These are phyloP conservation scores for Pichia pseudocactophila DNA, from an alignment of 805 yeast species.

Conservation along the genomic window DNA sequence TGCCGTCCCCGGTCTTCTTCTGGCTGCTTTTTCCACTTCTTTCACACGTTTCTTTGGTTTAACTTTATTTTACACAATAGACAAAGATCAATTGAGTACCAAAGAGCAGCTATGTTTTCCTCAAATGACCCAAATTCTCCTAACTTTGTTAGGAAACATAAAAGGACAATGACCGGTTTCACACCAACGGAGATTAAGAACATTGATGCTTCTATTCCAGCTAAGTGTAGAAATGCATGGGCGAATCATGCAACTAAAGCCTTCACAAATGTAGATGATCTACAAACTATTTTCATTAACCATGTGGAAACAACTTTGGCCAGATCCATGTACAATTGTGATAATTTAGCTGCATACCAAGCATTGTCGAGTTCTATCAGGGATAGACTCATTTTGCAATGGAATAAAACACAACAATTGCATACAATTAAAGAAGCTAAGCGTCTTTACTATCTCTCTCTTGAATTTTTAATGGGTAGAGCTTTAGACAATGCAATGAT, in stretches of 20 bases:
- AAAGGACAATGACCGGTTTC: slow-evolving; percentile 82
- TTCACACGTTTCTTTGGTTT: background rate
- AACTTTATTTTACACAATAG: background rate
- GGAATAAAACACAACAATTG: slow-evolving; percentile 90
- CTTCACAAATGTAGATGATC: slow-evolving; percentile 41
- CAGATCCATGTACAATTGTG: slow-evolving; percentile 88
- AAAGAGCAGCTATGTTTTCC: slow-evolving; percentile 1
- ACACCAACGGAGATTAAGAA: slow-evolving; percentile 82
- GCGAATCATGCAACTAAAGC: slow-evolving; percentile 52
- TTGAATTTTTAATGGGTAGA: slow-evolving; percentile 90
- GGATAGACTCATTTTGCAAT: slow-evolving; percentile 71
- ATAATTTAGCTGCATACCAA: slow-evolving; percentile 85
- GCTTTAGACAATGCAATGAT: slow-evolving; percentile 91
- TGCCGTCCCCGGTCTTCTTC: too few species aligned
- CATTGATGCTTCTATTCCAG: slow-evolving; percentile 74
- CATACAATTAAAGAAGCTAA: slow-evolving; percentile 79
- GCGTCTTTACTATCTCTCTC: slow-evolving; percentile 76
- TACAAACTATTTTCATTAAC: slow-evolving; percentile 61
- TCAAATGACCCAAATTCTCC: slow-evolving; percentile 2
- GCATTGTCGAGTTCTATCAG: slow-evolving; percentile 75
- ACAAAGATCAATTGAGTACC: background rate
- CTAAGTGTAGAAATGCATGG: slow-evolving; percentile 72
- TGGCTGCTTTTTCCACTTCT: too few species aligned
- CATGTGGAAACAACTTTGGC: slow-evolving; percentile 90
- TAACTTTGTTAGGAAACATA: slow-evolving; percentile 27